Evolutionary conservation across 805 yeast species (phyloP), one percentile per base, ranked within the genome.

Genomic region (Candida gorgasii): DNA sequence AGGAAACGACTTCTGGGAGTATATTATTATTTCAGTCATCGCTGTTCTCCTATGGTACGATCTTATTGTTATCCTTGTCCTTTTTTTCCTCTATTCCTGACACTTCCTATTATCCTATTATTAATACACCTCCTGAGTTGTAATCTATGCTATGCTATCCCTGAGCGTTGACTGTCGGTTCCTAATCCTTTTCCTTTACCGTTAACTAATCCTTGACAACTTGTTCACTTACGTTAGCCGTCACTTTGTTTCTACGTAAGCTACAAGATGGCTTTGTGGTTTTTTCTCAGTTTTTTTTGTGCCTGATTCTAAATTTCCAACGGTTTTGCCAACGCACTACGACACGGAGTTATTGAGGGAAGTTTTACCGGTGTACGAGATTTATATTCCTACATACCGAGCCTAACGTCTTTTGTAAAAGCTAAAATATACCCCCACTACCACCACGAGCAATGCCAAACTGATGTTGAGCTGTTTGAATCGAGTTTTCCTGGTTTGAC

Each of bases 381-480:
- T n/a, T n/a, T n/a, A n/a, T n/a, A n/a, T n/a, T n/a, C n/a, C n/a
- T n/a, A 5, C 7, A 9, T 11, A 26, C 5, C 29, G 6, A 11
- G 17, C 14, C 18, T 26, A 26, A 6, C 5, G 6, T 13, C 13
- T 22, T 4, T 13, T 22, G 26, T 36, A 36, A 22, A 35, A 6
- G 24, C 36, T 36, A 14, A 35, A 31, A 34, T 46, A 48, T 26
- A 48, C 31, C 5, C 43, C 42, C 5, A 45, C 17, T 11, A 49
- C 9, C 1, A 46, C 31, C n/a, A 48, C 47, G n/a, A 46, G 8
- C 3, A 40, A 20, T 1, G 40, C 45, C 24, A 50, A 35, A 2
- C 49, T 46, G 1, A 58, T 45, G 29, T 54, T 52, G 27, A 63
- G 33, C 47, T 65, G 67, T 46, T 58, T 59, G 38, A 65, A 55